Evolutionary conservation across 352 stramenopile species (phyloP), one percentile per base, ranked within the genome.

Genomic region (Globisporangium nodosum): DNA sequence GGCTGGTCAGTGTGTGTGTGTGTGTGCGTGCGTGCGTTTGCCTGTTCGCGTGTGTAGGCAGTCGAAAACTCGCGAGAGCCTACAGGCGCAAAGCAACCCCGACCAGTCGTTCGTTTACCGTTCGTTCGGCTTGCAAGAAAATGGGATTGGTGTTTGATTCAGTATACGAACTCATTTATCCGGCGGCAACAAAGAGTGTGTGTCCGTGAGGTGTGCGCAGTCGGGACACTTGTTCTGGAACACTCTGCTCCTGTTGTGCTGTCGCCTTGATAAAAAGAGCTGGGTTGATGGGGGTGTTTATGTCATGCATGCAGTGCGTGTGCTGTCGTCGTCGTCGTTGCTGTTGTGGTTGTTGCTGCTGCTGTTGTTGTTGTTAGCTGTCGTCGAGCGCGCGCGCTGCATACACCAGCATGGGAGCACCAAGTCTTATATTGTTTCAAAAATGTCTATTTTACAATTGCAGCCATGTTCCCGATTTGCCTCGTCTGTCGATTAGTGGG

Each of bases 201-300:
- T 24, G 37, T 43, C 37, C 11, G 3, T 12, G 1, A 33, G n/a
- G 47, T 21, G 35, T 49, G 51, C 42, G n/a, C 16, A 50, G 40
- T 18, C 52, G 27, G 52, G 31, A 6, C 55, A 42, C 24, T 61
- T 61, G 55, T 61, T 61, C 55, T 61, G 55, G 55, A 61, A 61
- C 55, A 59, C 53, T 59, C 43, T 49, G 39, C 39, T 16, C 11
- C 39, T 43, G 43, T 49, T 5, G 42, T 43, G 27, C 33, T 58
- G 53, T 51, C 27, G 13, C 21, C 13, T 37, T 42, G 15, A 47
- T 9, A 47, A 12, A 5, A 20, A 20, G 40, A 47, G n/a, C 24
- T 27, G 24, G 24, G 24, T 27, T 27, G 24, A 37, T 12, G 33
- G 33, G 33, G 16, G 12, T 49, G 43, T 13, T 49, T 21, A 13